Base-by-base conservation (phyloP, 2,329 filamentous ascomycete genomes). In the Colletotrichum sp. region DNA sequence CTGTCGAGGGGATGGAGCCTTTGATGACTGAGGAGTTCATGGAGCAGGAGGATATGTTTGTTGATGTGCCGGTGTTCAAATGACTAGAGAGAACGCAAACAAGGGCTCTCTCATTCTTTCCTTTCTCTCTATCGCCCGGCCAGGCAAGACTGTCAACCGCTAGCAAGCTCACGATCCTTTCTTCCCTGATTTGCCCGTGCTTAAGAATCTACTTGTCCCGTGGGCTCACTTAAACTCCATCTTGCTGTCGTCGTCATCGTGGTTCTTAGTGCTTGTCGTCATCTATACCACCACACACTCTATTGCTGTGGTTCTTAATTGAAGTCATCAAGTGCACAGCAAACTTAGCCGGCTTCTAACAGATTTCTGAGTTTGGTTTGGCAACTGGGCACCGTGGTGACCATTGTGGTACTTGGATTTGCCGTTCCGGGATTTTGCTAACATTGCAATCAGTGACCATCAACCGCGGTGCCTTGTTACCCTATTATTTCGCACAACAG, bases 11-110 rank as follows among this genome's bases (percentile, higher is more conserved):
- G 12, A 66, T 66, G 43, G 63, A 24, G 31, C 12, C 27, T 9
- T 16, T 59, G 57, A 0, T 0, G 6, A n/a, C 57, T 1, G 57
- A 59, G 0, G 27, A 59, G 18, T 31, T 0, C 0, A 31, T 33
- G 57, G 18, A 59, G 29, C 18, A 18, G 6, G 57, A 59, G 27
- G 57, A 59, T 59, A 0, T n/a, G 29, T 59, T 59, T 33, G 29
- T 59, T 16, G 57, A 59, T 18, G 57, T 59, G 29, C 29, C 24
- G 0, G 57, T 31, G 8, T 33, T 33, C 29, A 29, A 27, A 29
- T 59, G 57, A 59, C 15, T 18, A n/a, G 21, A 4, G n/a, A 21
- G 13, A 8, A 47, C n/a, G n/a, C 43, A 18, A 18, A 15, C 31
- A n/a, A 15, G 9, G 16, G 7, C n/a, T 54, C 13, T 27, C 15